Percentiles rank a stretch among this genome's conserved stretches.
phyloP scores from a whole-genome alignment of 768 basidiomycete genomes.

The Mycena pura region DNA sequence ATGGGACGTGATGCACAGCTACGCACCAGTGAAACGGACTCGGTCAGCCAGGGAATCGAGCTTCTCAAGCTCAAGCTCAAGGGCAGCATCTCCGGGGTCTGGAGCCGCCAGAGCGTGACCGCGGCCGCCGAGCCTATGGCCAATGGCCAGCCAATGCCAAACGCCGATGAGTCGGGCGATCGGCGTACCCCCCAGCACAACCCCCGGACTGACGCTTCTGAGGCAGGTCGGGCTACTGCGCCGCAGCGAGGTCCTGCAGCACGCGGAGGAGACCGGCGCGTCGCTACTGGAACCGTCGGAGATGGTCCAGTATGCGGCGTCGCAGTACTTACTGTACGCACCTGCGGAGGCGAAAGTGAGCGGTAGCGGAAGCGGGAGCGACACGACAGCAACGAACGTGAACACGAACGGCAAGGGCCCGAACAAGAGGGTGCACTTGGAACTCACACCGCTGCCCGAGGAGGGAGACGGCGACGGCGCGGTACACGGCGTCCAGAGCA shows the following conservation, averaged over 20 bases:
- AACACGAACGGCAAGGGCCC: slow-evolving; percentile 30
- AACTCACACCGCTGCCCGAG: slow-evolving; percentile 53
- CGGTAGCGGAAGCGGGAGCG: not conserved
- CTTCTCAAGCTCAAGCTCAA: slow-evolving; percentile 19
- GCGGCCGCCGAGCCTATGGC: not conserved
- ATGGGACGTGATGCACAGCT: slow-evolving; percentile 25
- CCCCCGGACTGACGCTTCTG: slow-evolving; percentile 27
- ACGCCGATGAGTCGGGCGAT: not conserved
- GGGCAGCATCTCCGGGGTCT: not conserved
- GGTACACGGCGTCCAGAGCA: not conserved
- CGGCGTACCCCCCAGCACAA: slow-evolving; percentile 19
- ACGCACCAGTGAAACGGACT: slow-evolving; percentile 14
- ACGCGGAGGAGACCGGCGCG: slow-evolving; percentile 50
- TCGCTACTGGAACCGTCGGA: slow-evolving; percentile 61
- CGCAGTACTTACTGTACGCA: slow-evolving; percentile 27
- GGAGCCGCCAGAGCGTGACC: not conserved
- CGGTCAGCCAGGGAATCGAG: slow-evolving; percentile 31
- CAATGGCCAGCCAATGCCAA: not conserved
- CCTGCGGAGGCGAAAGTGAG: not conserved
- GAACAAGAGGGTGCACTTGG: slow-evolving; percentile 51
- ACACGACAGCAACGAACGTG: not conserved
- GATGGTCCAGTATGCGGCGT: slow-evolving; percentile 53
- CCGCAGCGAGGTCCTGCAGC: slow-evolving; percentile 53
- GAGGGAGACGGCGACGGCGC: slow-evolving; percentile 29
- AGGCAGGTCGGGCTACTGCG: slow-evolving; percentile 47